phyloP scores from a whole-genome alignment of 2,329 filamentous ascomycete genomes.

The Botrytis pseudocinerea region DNA sequence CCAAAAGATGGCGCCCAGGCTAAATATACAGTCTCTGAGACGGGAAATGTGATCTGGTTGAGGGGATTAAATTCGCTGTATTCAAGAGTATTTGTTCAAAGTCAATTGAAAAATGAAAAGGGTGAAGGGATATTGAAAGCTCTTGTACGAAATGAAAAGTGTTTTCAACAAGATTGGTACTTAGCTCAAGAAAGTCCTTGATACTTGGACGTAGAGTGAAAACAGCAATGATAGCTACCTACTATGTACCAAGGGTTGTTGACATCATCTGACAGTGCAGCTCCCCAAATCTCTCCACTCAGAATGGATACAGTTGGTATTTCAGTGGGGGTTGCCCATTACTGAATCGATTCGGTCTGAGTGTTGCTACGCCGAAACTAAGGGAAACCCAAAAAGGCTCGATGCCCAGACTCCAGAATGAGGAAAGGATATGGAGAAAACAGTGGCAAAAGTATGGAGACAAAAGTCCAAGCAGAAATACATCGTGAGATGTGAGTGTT shows the following conservation, averaged over 20 bases:
- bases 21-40: not conserved
- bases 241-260: constrained; percentile 12
- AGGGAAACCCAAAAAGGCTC: not conserved
- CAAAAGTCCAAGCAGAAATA: not conserved
- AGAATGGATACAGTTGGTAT: constrained; percentile 10
- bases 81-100: not conserved
- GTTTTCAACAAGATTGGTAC: not conserved
- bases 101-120: not conserved
- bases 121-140: no score
- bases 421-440: constrained; percentile 14
- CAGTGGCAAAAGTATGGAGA: not conserved
- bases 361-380: constrained; percentile 15
- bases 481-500: not conserved
- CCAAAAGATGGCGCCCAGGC: not conserved
- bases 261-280: constrained; percentile 23
- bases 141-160: not conserved
- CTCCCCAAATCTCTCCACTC: constrained; percentile 14
- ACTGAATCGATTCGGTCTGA: constrained; percentile 7
- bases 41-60: not conserved
- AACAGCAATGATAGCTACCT: constrained; percentile 12
- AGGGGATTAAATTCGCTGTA: not conserved
- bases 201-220: constrained; percentile 1
- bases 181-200: constrained; percentile 6
- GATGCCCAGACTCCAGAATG: not conserved
- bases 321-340: constrained; percentile 5